phyloP scores from a whole-genome alignment of 768 basidiomycete genomes.

The Psilocybe azurescens region DNA sequence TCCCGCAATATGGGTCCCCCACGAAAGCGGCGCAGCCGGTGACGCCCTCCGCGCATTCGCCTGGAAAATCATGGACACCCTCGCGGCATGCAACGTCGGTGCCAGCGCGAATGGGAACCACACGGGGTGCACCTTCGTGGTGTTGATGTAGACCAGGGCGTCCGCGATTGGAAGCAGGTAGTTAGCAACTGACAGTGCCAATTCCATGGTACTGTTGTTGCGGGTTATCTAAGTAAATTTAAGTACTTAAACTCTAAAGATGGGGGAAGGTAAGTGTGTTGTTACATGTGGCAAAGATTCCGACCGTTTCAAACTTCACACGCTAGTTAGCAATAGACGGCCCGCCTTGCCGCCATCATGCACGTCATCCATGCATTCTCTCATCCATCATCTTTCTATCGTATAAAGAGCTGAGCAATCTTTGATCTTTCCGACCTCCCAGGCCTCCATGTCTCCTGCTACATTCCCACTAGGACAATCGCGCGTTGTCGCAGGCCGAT shows the following conservation, averaged over 20 bases:
- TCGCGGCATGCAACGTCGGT: constrained; percentile 47
- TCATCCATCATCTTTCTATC: background rate
- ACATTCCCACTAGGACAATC: constrained; percentile 31
- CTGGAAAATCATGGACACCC: constrained; percentile 52
- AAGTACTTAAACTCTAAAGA: background rate
- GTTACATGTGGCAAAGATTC: no score
- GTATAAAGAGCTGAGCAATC: background rate
- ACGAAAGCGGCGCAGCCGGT: constrained; percentile 36
- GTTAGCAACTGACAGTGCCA: constrained; percentile 21
- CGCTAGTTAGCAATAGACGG: background rate
- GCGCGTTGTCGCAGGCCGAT: constrained; percentile 48
- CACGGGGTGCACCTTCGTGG: constrained; percentile 41
- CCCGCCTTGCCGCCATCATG: no score
- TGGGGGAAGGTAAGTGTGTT: no score
- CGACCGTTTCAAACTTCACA: background rate
- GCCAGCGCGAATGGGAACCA: constrained; percentile 47
- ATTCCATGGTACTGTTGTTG: constrained; percentile 19
- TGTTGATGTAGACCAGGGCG: constrained; percentile 29
- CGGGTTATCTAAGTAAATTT: background rate
- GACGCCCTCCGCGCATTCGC: constrained; percentile 37
- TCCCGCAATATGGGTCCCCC: constrained; percentile 49
- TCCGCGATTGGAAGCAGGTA: constrained; percentile 25
- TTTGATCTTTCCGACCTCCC: background rate
- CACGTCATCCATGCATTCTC: no score
- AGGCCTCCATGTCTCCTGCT: constrained; percentile 7